Evolutionary conservation across 345 rosid species (phyloP).

Genomic region (Viola odorata): DNA sequence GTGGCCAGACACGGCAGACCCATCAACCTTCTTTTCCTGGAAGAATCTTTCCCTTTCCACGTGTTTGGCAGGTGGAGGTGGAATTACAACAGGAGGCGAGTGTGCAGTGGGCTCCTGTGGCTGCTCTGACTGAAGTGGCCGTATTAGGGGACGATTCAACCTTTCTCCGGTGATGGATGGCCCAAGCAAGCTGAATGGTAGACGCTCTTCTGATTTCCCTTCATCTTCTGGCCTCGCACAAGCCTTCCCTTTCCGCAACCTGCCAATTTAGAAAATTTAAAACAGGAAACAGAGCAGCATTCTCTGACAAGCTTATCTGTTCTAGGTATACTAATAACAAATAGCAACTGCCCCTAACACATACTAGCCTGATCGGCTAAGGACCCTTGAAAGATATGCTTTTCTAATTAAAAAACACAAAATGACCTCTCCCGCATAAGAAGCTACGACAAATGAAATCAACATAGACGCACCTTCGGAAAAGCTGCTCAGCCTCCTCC

Average conservation of each 20-base stretch:
- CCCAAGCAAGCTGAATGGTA: conserved; percentile 44
- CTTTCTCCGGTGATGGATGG: conserved; percentile 45
- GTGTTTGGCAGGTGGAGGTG: conserved; percentile 95
- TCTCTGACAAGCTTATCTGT: neutral
- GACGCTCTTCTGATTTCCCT: conserved; percentile 30
- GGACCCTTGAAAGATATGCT: no score
- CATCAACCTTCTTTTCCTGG: conserved; percentile 71
- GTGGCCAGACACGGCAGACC: conserved; percentile 50
- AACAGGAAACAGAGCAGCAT: neutral
- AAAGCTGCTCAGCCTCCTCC: conserved; percentile 82
- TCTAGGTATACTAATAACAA: neutral
- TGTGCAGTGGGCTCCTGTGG: conserved; percentile 33
- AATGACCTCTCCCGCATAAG: no score
- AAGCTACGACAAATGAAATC: neutral
- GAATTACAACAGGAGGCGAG: conserved; percentile 51
- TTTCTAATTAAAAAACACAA: no score
- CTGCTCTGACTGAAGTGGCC: conserved; percentile 46
- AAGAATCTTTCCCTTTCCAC: conserved; percentile 87
- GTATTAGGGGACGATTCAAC: conserved; percentile 74
- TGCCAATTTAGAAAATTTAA: conserved; percentile 14
- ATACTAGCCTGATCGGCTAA: neutral
- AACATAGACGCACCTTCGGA: conserved; percentile 53
- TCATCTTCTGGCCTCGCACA: conserved; percentile 82
- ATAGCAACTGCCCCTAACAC: neutral
- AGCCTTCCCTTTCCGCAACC: conserved; percentile 85